Evolutionary conservation across 192 early-diverging fungal species (phyloP).

Genomic region (Backusella psychrophila): DNA sequence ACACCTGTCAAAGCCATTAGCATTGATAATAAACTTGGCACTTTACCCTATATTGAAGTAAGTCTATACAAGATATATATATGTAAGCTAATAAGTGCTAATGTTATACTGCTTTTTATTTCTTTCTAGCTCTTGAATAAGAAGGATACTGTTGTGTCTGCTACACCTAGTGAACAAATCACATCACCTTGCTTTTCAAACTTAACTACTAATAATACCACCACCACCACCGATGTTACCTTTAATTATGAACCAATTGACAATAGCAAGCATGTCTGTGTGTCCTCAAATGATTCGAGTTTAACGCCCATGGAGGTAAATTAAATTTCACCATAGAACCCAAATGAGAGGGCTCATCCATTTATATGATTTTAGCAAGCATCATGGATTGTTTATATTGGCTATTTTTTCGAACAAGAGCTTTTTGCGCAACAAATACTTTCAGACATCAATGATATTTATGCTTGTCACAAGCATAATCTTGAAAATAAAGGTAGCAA

Average conservation of each 20-base stretch:
- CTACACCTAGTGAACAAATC: neutral
- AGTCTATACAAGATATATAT: neutral
- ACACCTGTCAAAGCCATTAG: constrained; percentile 8
- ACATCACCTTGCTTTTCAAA: constrained; percentile 5
- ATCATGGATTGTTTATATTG: constrained; percentile 12
- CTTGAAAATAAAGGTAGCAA: neutral
- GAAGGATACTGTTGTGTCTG: neutral
- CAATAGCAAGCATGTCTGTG: neutral
- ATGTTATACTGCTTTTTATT: neutral
- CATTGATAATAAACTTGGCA: neutral
- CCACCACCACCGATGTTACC: neutral
- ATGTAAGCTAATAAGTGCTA: neutral
- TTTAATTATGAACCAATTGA: neutral
- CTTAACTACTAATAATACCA: neutral
- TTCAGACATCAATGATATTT: neutral
- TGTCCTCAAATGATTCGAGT: neutral
- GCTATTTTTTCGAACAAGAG: constrained; percentile 10
- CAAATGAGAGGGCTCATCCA: too few relatives aligned
- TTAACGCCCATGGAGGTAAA: neutral
- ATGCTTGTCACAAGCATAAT: neutral
- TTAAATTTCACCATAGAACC: neutral
- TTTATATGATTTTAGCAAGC: neutral
- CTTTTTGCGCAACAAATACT: neutral
- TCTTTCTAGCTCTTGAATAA: neutral
- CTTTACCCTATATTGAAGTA: constrained; percentile 11